A percentile compares a stretch with the other conserved stretches of the same genome.
These are phyloP conservation scores for Hemileccinum rubropunctum DNA, from an alignment of 768 basidiomycete species.

Conservation along the genomic window DNA sequence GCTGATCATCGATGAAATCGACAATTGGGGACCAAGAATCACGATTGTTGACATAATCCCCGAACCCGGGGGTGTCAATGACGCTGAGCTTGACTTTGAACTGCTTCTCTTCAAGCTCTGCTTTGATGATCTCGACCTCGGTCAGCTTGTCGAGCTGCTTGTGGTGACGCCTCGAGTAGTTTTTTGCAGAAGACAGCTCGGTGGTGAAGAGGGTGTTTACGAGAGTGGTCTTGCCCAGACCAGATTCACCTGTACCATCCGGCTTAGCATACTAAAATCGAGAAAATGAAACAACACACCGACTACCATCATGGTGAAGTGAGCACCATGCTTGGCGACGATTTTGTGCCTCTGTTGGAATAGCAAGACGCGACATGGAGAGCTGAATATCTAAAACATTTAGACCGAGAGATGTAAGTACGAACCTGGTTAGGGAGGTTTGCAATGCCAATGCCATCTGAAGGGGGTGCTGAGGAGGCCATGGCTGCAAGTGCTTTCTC, in stretches of 20 bases:
- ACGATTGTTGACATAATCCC: conserved; percentile 99
- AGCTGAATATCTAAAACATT: neutral
- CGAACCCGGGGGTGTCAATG: conserved; percentile 98
- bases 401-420: neutral
- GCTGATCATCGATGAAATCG: conserved; percentile 97
- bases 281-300: conserved; percentile 45
- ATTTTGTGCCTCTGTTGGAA: conserved; percentile 90
- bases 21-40: conserved; percentile 98
- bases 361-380: conserved; percentile 3
- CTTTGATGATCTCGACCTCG: conserved; percentile 99
- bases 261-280: neutral
- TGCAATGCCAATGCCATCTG: conserved; percentile 89
- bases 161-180: conserved; percentile 83
- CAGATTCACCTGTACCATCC: conserved; percentile 76
- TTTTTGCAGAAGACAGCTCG: conserved; percentile 88
- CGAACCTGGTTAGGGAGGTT: conserved; percentile 97
- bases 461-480: conserved; percentile 33
- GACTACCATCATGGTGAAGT: conserved; percentile 99
- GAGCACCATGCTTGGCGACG: conserved; percentile 93
- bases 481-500: conserved; percentile 23
- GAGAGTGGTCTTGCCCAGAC: conserved; percentile 94
- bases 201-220: conserved; percentile 99
- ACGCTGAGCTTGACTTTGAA: conserved; percentile 99
- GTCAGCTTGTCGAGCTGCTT: conserved; percentile 99
- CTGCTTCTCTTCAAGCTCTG: conserved; percentile 97